Conservation (phyloP, 1,139 yeast genomes). For the Kodamaea plutei region DNA sequence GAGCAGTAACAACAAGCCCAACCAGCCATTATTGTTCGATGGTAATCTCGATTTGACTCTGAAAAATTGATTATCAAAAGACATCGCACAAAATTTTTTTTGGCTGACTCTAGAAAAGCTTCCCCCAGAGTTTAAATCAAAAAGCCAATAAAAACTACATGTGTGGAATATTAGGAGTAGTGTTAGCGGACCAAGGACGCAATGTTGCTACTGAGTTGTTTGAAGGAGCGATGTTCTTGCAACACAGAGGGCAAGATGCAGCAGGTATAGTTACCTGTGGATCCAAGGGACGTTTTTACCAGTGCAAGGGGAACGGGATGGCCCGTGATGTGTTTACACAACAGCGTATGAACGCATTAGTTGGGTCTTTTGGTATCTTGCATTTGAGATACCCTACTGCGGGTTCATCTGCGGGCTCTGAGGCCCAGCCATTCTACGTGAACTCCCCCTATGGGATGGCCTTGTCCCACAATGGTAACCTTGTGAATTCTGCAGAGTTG, state of each 20-base stretch:
- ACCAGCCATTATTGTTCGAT: too few species aligned
- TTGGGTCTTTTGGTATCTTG: slow-evolving; percentile 94
- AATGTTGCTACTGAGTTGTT: slow-evolving; percentile 85
- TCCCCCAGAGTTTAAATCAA: neutral
- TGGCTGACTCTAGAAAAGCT: neutral
- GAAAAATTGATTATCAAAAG: slow-evolving; percentile 1
- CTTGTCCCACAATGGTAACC: slow-evolving; percentile 89
- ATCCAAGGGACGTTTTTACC: slow-evolving; percentile 86
- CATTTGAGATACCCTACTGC: slow-evolving; percentile 98
- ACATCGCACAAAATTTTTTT: slow-evolving; percentile 2
- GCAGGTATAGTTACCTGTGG: slow-evolving; percentile 99
- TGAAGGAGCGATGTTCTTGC: slow-evolving; percentile 90
- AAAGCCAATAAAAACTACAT: too few species aligned
- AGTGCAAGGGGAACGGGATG: slow-evolving; percentile 99
- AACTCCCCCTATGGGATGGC: slow-evolving; percentile 94
- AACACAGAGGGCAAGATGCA: slow-evolving; percentile 98
- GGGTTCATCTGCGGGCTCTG: slow-evolving; percentile 94
- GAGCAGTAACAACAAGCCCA: too few species aligned
- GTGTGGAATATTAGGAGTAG: slow-evolving; percentile 96
- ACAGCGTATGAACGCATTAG: slow-evolving; percentile 67
- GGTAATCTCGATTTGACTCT: neutral
- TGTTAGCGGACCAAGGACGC: slow-evolving; percentile 68
- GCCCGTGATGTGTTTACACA: slow-evolving; percentile 95
- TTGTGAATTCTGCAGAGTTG: slow-evolving; percentile 80
- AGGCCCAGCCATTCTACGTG: slow-evolving; percentile 98